Evolutionary conservation across 2,329 filamentous ascomycete genomes (phyloP), one percentile per base, ranked within the genome.

Genomic region (Cadophora sp.): DNA sequence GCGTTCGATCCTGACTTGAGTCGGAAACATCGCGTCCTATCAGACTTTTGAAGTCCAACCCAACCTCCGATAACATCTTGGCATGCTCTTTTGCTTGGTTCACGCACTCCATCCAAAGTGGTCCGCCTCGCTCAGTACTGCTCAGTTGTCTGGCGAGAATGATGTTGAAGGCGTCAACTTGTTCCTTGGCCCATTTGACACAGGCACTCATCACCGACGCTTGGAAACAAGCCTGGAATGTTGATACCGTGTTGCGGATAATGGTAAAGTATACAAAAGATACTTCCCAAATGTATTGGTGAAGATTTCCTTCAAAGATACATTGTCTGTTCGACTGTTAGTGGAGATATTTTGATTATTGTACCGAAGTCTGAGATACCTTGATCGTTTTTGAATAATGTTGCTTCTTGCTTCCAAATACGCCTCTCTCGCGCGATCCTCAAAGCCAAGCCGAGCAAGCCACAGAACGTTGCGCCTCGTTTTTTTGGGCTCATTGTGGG

Each of bases 151-250:
- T 85, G 43, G 86, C 88, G 46, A 99, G 83, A 62, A 96, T 89
- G 56, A 85, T 85, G 76, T 97, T 98, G 83, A 98, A 98, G 1
- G 89, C 89, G 74, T 97, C 94, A 1, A 98, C 89, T 77, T 97
- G 90, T 74, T 96, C 91, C 80, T 97, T 98, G n/a, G 94, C 94
- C 96, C 96, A 99, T 77, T 95, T 97, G 75, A 99, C 95, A 75
- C 94, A 97, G 0, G 94, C 94, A 76, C 93, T 97, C 86, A 96
- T 97, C 83, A 96, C 93, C 16, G 89, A 85, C 29, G 92, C 86
- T 12, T 94, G 91, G 78, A 98, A 98, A 78, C 93, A 97, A 64
- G 84, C 83, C 77, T 97, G 93, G 80, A 96, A 97, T 76, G 92
- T 94, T 76, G 88, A 87, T 69, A 98, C 92, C 0, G 96, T 98